These are phyloP conservation scores for Bimuria novae-zelandiae DNA, from an alignment of 2,329 filamentous ascomycete genomes.

Conservation along the genomic window DNA sequence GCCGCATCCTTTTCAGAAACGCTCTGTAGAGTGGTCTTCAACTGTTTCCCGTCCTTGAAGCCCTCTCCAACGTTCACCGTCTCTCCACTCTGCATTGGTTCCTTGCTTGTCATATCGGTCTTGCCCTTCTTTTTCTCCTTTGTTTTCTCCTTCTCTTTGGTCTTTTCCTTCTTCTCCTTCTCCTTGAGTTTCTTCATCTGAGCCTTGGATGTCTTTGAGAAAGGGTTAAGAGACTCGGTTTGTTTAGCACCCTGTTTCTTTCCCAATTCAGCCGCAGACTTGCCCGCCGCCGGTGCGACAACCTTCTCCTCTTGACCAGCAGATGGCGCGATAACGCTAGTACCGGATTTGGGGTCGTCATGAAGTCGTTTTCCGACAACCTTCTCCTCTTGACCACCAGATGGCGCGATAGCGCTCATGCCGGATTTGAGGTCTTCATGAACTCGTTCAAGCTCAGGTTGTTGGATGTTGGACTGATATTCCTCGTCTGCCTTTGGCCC, in stretches of 20 bases:
- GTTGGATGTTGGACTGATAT: background rate
- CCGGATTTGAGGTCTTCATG: background rate
- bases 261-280: constrained; percentile 1
- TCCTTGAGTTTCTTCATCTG: constrained; percentile 34
- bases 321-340: background rate
- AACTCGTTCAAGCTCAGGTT: background rate
- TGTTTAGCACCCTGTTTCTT: constrained; percentile 33
- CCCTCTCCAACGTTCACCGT: background rate
- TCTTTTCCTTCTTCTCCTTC: constrained; percentile 43
- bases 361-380: no score
- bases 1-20: background rate
- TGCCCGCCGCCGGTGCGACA: background rate
- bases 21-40: background rate
- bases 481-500: background rate
- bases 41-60: background rate
- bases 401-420: background rate
- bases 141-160: constrained; percentile 42
- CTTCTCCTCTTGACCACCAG: background rate
- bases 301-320: background rate
- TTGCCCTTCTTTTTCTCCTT: constrained; percentile 24
- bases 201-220: constrained; percentile 32
- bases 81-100: background rate
- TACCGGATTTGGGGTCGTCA: no score
- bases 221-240: constrained; percentile 36
- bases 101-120: constrained; percentile 14